These are phyloP conservation scores for Cryptosporidium baileyi DNA, from an alignment of 169 alveolate species.

Conservation along the genomic window DNA sequence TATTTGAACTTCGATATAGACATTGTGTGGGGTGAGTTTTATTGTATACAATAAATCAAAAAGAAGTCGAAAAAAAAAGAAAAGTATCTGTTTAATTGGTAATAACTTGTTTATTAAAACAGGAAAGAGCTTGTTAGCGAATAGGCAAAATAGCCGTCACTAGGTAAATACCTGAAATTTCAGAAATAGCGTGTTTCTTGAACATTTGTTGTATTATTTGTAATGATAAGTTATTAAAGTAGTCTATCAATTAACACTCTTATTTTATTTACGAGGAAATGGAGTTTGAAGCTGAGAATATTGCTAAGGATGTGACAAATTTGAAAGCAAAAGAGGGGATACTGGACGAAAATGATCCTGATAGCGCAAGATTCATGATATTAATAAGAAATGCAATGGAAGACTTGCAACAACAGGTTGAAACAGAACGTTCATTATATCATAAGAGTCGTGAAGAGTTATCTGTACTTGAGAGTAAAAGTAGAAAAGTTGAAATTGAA, in stretches of 20 bases:
- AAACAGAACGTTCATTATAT: conserved; percentile 46
- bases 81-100: no score
- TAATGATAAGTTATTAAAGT: no score
- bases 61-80: conserved; percentile 16
- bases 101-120: no score
- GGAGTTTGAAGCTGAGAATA: conserved; percentile 33
- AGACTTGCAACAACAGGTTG: conserved; percentile 58
- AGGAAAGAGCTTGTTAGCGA: no score
- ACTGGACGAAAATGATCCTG: conserved; percentile 70
- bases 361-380: conserved; percentile 62
- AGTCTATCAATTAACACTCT: no score
- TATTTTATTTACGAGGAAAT: neutral
- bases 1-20: conserved; percentile 54
- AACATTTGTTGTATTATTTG: no score
- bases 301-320: neutral
- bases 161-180: no score
- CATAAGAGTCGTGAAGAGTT: conserved; percentile 53
- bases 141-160: no score
- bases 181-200: no score
- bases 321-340: conserved; percentile 18
- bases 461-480: conserved; percentile 28
- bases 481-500: conserved; percentile 39
- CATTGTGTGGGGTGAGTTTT: conserved; percentile 55
- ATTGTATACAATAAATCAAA: neutral
- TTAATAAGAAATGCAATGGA: conserved; percentile 64